These are phyloP conservation scores for Corymbia maculata DNA, from an alignment of 345 rosid species.

Conservation along the genomic window DNA sequence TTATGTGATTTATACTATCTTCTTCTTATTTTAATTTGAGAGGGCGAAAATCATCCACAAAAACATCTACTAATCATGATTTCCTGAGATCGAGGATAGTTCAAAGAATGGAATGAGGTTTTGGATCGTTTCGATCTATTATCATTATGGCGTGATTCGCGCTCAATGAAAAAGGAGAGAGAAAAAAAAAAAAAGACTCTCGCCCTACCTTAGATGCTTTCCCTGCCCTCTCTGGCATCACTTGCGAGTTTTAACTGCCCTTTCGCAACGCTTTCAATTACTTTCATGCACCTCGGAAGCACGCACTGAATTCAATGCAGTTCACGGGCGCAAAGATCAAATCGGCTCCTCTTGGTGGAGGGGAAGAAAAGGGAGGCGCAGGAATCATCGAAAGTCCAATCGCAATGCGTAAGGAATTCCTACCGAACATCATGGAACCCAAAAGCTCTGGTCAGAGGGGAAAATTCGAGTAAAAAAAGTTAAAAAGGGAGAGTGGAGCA, in stretches of 20 bases:
- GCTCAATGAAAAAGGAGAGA: no score
- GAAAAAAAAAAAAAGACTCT: neutral
- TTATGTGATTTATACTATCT: neutral
- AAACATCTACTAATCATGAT: neutral
- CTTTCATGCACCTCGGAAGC: neutral
- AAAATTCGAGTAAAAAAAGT: neutral
- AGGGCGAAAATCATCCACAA: neutral
- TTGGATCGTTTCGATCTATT: neutral
- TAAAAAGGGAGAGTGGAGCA: neutral
- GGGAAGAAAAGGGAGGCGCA: neutral
- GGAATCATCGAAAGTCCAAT: neutral
- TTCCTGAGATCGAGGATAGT: neutral
- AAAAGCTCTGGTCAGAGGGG: neutral
- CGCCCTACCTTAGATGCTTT: neutral
- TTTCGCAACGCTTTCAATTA: neutral
- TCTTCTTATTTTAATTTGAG: accelerated
- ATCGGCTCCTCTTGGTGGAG: neutral
- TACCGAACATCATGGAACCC: no score
- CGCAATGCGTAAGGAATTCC: neutral
- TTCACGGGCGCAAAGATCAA: neutral
- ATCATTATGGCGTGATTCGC: no score
- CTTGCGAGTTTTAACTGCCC: neutral
- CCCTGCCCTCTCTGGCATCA: neutral
- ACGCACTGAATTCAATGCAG: neutral
- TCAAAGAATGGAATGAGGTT: neutral